Evolutionary conservation across 768 basidiomycete species (phyloP).

Genomic region (Symmetrospora coprosmae): DNA sequence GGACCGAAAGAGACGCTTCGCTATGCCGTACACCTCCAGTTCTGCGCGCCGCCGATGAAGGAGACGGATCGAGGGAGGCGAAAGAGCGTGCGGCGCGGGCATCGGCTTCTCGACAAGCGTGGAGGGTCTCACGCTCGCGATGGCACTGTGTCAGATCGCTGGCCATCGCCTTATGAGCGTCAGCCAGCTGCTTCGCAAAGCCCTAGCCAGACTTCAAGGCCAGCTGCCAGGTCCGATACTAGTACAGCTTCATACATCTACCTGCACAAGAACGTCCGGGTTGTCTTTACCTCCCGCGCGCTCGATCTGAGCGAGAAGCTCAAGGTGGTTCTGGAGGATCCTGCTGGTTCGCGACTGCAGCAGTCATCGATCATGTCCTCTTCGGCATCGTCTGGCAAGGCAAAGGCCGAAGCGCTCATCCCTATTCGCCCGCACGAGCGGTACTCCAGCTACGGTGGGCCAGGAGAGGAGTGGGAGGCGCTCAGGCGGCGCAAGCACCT

Average conservation of each 20-base stretch:
- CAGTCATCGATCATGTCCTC: not conserved
- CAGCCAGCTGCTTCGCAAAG: too few species aligned
- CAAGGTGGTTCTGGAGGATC: conserved; percentile 28
- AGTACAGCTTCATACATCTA: conserved; percentile 29
- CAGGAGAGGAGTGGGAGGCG: conserved; percentile 25
- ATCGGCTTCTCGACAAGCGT: too few species aligned
- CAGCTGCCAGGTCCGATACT: not conserved
- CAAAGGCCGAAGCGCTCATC: not conserved
- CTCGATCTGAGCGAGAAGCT: conserved; percentile 31
- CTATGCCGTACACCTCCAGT: conserved; percentile 35
- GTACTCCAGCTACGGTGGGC: conserved; percentile 18
- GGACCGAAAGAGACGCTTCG: conserved; percentile 30
- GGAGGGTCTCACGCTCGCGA: too few species aligned
- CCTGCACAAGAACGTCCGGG: conserved; percentile 32
- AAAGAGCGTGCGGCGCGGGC: conserved; percentile 1
- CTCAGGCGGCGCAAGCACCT: conserved; percentile 13
- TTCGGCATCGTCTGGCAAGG: not conserved
- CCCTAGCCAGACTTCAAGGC: too few species aligned
- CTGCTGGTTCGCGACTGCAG: conserved; percentile 19
- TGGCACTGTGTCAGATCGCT: too few species aligned
- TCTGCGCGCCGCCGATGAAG: conserved; percentile 32
- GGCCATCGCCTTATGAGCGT: too few species aligned
- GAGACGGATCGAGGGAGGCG: not conserved
- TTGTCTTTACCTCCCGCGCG: conserved; percentile 35
- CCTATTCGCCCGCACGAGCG: not conserved